phyloP scores from a whole-genome alignment of 1,284 basidiomycete species.

The Cutaneotrichosporon sp. region DNA sequence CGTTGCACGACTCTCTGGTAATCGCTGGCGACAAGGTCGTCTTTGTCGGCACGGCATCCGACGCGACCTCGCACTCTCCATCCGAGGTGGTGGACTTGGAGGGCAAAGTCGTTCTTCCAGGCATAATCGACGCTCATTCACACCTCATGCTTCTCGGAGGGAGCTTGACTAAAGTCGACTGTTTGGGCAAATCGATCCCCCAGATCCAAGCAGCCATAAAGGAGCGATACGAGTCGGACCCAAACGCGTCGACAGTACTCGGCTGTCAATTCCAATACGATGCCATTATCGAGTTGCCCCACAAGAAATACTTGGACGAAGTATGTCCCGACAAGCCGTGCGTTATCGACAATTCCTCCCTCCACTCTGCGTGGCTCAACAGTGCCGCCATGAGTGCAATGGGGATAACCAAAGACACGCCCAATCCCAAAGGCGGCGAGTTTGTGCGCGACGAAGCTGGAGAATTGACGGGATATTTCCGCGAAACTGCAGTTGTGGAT shows the following conservation, averaged over 20 bases:
- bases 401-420: conserved; percentile 27
- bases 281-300: conserved; percentile 26
- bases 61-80: neutral
- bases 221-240: conserved; percentile 13
- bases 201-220: conserved; percentile 28
- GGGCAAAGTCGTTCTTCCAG: conserved; percentile 33
- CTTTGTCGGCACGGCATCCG: conserved; percentile 22
- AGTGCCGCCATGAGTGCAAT: conserved; percentile 31
- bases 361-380: conserved; percentile 40
- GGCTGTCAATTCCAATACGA: conserved; percentile 34
- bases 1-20: conserved; percentile 32
- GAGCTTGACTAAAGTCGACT: conserved; percentile 28
- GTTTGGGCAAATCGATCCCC: conserved; percentile 18
- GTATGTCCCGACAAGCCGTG: conserved; percentile 34
- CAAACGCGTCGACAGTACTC: conserved; percentile 21
- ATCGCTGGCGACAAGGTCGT: conserved; percentile 25
- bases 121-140: conserved; percentile 39
- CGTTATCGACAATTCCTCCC: conserved; percentile 34
- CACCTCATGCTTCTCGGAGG: conserved; percentile 37
- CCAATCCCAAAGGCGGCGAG: conserved; percentile 34
- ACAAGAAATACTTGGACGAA: conserved; percentile 33
- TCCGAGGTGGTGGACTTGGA: conserved; percentile 23
- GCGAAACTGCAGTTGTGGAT: conserved; percentile 34
- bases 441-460: conserved; percentile 34
- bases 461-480: conserved; percentile 31